Evolutionary conservation across 2,329 filamentous ascomycete species (phyloP).

Genomic region (Mycosphaerella sp.): DNA sequence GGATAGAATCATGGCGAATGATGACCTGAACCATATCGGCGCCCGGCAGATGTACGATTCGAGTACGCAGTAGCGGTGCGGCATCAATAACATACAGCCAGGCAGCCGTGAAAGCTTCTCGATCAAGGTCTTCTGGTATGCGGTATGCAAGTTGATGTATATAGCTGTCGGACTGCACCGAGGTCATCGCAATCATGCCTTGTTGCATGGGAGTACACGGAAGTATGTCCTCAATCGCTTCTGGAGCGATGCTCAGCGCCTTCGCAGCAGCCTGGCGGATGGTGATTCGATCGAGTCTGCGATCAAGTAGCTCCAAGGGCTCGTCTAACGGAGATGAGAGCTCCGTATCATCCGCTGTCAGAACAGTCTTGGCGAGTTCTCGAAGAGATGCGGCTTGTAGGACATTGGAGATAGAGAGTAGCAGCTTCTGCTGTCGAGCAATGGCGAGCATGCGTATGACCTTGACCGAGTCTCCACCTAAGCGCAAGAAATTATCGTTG

Average conservation of each 20-base stretch:
- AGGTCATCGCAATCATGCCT: constrained; percentile 46
- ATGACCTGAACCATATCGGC: constrained; percentile 17
- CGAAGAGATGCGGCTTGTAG: constrained; percentile 32
- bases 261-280: background rate
- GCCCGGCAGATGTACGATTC: constrained; percentile 4
- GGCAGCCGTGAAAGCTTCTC: constrained; percentile 34
- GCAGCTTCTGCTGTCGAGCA: constrained; percentile 33
- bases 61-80: constrained; percentile 1
- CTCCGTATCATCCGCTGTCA: too few relatives aligned
- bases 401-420: constrained; percentile 39
- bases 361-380: constrained; percentile 18
- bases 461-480: constrained; percentile 43
- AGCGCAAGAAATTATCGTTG: constrained; percentile 40
- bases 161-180: constrained; percentile 48
- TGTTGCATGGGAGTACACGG: constrained; percentile 31
- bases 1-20: constrained; percentile 13
- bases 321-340: background rate
- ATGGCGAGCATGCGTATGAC: constrained; percentile 43
- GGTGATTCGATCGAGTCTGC: background rate
- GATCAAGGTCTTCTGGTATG: constrained; percentile 25
- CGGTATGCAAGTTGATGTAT: constrained; percentile 37
- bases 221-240: constrained; percentile 46
- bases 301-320: background rate
- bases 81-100: background rate
- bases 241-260: background rate